Evolutionary conservation across 768 basidiomycete species (phyloP).

Genomic region (Tylopilus vinaceipallidus): DNA sequence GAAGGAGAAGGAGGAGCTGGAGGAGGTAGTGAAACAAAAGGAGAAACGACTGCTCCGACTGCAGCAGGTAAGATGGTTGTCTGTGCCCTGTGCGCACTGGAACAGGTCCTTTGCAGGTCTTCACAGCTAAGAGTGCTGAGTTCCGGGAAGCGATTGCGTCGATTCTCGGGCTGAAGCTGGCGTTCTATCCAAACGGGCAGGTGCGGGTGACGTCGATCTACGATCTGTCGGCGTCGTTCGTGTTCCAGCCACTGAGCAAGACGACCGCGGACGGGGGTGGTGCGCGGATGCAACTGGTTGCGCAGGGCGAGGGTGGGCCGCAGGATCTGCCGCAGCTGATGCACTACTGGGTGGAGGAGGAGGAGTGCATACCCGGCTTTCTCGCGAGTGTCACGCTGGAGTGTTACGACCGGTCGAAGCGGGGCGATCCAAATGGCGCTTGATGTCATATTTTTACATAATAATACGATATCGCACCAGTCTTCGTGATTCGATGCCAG

Average conservation of each 20-base stretch:
- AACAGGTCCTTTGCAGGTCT: constrained; percentile 54
- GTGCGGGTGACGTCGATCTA: constrained; percentile 89
- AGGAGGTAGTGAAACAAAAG: constrained; percentile 66
- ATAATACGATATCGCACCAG: too few species aligned
- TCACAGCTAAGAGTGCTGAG: constrained; percentile 80
- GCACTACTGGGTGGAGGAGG: constrained; percentile 83
- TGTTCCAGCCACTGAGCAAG: constrained; percentile 65
- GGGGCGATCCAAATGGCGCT: constrained; percentile 13
- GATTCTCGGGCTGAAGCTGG: constrained; percentile 87
- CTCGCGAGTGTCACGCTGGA: constrained; percentile 86
- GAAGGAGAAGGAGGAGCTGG: constrained; percentile 67
- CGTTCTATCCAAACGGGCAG: constrained; percentile 88
- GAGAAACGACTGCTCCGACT: constrained; percentile 79
- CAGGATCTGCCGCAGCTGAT: constrained; percentile 73
- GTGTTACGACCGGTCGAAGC: constrained; percentile 77
- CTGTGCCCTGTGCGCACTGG: neutral
- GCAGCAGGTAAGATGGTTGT: constrained; percentile 56
- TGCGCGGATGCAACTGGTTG: constrained; percentile 69
- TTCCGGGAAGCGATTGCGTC: constrained; percentile 89
- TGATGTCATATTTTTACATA: neutral
- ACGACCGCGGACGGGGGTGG: constrained; percentile 36
- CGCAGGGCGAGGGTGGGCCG: constrained; percentile 71
- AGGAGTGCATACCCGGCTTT: constrained; percentile 87
- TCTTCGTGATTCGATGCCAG: too few species aligned
- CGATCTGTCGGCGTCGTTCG: constrained; percentile 83